Base-by-base conservation (phyloP, 805 yeast species). In the Yarrowia sp. region DNA sequence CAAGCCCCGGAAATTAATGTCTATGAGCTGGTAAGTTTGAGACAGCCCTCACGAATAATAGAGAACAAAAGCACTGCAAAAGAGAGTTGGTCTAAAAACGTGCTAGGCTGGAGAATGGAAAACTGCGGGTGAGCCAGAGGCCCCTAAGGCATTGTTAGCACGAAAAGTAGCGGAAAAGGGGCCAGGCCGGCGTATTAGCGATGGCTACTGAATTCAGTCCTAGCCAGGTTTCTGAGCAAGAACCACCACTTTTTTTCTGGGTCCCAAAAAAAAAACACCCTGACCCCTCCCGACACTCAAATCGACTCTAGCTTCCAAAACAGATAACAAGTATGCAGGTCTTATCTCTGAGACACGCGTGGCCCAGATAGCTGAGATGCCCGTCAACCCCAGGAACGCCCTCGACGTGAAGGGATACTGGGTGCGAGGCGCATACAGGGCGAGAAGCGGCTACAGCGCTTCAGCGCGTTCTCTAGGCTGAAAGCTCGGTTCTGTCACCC, bases 281-380 rank as follows among this genome's bases (percentile, higher is more conserved):
- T 10, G 10, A 12, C 51, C 49, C 49, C 35, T 29, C 51, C 51
- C 51, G 51, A 27, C 51, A 44, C 51, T 19, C 14, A 10, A 44
- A 10, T 13, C 35, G 13, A 16, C 25, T 27, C 18, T 18, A 8
- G 29, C 51, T 44, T 44, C 21, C 4, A 8, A 16, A 22, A 29
- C 51, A 44, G 51, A 44, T 44, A 44, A 44, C 51, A 44, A 31
- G 25, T 14, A 44, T 44, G 51, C 51, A 44, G 35, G 51, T 44
- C 51, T 44, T 44, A 44, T 44, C 51, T 44, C 24, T 44, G 25
- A 44, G 49, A 44, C 51, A 27, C 51, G 16, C 29, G 24, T 12
- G 22, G 24, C 19, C 9, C 19, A 44, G 51, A 44, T 44, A 44
- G 51, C 51, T 19, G 24, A 44, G 24, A 18, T 27, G 51, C 51